A percentile compares a stretch with the other conserved stretches of the same genome.
Conservation (phyloP, 2,329 filamentous ascomycete species). For the Dactylonectria macrodidyma region DNA sequence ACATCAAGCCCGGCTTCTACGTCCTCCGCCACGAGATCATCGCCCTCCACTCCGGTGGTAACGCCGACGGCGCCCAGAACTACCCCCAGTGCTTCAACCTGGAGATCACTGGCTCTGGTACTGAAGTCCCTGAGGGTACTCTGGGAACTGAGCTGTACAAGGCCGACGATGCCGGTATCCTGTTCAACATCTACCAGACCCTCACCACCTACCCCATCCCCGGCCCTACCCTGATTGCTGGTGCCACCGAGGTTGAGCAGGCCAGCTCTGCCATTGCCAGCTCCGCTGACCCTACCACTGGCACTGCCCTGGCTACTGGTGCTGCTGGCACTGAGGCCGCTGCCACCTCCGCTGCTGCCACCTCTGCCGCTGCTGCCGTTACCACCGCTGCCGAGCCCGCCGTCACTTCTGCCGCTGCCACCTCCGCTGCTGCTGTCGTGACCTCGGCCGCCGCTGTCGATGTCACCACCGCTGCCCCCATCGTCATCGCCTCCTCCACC, state of each 20-base stretch:
- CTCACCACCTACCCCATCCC: conserved; percentile 49
- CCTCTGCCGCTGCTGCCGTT: conserved; percentile 16
- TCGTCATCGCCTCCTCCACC: conserved; percentile 21
- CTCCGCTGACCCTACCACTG: conserved; percentile 34
- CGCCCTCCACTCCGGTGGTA: conserved; percentile 61
- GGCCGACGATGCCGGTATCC: conserved; percentile 50
- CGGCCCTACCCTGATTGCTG: conserved; percentile 47
- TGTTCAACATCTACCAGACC: conserved; percentile 52
- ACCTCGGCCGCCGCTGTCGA: conserved; percentile 13
- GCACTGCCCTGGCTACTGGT: conserved; percentile 29
- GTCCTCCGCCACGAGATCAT: conserved; percentile 69
- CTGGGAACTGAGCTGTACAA: conserved; percentile 52
- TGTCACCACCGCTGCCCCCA: conserved; percentile 21
- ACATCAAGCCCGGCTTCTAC: conserved; percentile 58
- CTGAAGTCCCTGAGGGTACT: conserved; percentile 52
- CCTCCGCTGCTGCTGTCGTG: conserved; percentile 19
- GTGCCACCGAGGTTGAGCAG: conserved; percentile 39
- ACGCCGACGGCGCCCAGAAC: conserved; percentile 64
- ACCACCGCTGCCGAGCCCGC: conserved; percentile 21
- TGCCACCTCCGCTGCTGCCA: conserved; percentile 4
- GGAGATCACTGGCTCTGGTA: conserved; percentile 59
- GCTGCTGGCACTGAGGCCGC: conserved; percentile 27
- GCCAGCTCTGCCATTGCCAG: conserved; percentile 35
- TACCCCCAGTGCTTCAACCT: conserved; percentile 69
- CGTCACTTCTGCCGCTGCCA: conserved; percentile 28